Evolutionary conservation across 805 yeast genomes (phyloP).

Genomic region (Komagataella populi): DNA sequence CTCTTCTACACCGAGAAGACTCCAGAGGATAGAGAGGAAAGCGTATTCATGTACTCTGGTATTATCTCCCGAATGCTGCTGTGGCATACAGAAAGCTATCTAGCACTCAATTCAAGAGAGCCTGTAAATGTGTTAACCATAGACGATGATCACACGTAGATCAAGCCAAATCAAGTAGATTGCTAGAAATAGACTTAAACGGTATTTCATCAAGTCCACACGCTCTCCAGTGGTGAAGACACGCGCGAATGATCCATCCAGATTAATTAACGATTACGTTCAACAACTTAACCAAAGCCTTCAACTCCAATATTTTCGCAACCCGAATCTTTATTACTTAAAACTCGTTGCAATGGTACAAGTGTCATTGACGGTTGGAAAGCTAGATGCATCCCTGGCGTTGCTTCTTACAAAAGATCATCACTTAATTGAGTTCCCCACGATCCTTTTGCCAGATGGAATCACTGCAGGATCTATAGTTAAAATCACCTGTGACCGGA

Average conservation of each 20-base stretch:
- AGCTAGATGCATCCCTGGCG: constrained; percentile 90
- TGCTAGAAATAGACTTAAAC: neutral
- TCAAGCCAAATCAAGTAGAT: neutral
- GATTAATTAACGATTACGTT: neutral
- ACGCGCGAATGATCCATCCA: neutral
- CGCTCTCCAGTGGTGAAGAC: neutral
- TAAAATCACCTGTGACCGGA: constrained; percentile 72
- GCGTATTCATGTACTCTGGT: constrained; percentile 23
- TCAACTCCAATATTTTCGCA: neutral
- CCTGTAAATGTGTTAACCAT: constrained; percentile 20
- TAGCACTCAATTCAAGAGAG: constrained; percentile 11
- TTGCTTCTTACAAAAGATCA: constrained; percentile 77
- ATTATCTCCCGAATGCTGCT: constrained; percentile 28
- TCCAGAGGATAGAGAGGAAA: constrained; percentile 27
- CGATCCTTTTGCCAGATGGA: constrained; percentile 79
- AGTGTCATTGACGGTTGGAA: constrained; percentile 89
- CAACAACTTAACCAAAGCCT: neutral
- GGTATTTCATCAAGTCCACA: neutral
- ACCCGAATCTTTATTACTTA: neutral
- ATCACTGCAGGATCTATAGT: constrained; percentile 89
- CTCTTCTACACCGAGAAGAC: constrained; percentile 25
- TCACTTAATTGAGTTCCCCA: constrained; percentile 93
- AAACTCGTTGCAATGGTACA: constrained; percentile 44
- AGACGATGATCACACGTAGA: constrained; percentile 15
- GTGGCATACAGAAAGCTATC: constrained; percentile 21